Evolutionary conservation across 2,329 filamentous ascomycete genomes (phyloP).

Genomic region (Beauveria sp.): DNA sequence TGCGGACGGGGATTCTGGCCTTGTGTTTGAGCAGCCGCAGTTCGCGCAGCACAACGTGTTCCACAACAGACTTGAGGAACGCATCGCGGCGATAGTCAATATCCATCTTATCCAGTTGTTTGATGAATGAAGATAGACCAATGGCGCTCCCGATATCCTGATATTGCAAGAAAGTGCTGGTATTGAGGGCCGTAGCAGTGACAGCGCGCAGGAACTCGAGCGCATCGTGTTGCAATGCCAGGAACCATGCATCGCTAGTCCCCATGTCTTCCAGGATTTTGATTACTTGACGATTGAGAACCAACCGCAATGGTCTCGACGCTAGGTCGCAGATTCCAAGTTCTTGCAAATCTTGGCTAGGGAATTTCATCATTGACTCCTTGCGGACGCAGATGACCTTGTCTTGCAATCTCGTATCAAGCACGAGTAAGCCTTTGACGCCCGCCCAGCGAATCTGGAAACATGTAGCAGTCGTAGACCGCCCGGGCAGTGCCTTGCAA

Average conservation of each 20-base stretch:
- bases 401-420: slow-evolving; percentile 55
- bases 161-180: slow-evolving; percentile 56
- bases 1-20: slow-evolving; percentile 61
- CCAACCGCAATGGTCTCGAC: slow-evolving; percentile 58
- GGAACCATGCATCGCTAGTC: slow-evolving; percentile 50
- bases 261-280: slow-evolving; percentile 79
- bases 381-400: slow-evolving; percentile 53
- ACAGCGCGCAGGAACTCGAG: slow-evolving; percentile 52
- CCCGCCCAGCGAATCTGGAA: slow-evolving; percentile 70
- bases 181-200: slow-evolving; percentile 51
- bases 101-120: slow-evolving; percentile 46
- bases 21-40: slow-evolving; percentile 71
- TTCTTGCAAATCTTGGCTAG: slow-evolving; percentile 42
- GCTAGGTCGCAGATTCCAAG: slow-evolving; percentile 67
- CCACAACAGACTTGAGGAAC: slow-evolving; percentile 63
- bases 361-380: slow-evolving; percentile 74
- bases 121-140: slow-evolving; percentile 54
- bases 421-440: slow-evolving; percentile 69
- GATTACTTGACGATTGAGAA: slow-evolving; percentile 72
- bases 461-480: slow-evolving; percentile 47
- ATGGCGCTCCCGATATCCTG: slow-evolving; percentile 55
- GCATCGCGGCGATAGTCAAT: slow-evolving; percentile 59
- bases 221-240: slow-evolving; percentile 54
- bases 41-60: slow-evolving; percentile 62
- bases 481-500: slow-evolving; percentile 43